Evolutionary conservation across 2,329 filamentous ascomycete species (phyloP), one percentile per base, ranked within the genome.

Genomic region (Dactylellina leptospora): DNA sequence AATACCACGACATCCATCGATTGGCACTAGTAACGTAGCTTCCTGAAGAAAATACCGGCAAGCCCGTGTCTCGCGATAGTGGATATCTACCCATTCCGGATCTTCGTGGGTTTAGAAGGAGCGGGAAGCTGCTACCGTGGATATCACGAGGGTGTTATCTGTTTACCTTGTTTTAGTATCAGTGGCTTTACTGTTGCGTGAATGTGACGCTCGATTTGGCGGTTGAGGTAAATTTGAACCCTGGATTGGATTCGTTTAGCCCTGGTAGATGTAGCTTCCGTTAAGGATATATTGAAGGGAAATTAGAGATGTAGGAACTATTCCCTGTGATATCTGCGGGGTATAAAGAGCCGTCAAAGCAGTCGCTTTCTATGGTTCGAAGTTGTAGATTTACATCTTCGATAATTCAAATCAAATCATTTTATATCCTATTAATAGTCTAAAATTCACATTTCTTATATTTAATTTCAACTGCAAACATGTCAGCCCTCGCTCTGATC

Each of bases 391-490:
- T 33, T 13, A 33, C 30, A 6, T 33, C 6, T 13, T 6, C 30
- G 13, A 9, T 16, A 9, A 42, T 42, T 9, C 5, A 42, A 9
- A 42, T 10, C 38, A 8, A 9, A 4, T 42, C 38, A n/a, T 42
- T 18, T 42, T 18, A 18, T 42, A 33, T 33, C 30, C 13, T 33
- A n/a, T n/a, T n/a, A n/a, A n/a, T n/a, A n/a, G n/a, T n/a, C n/a
- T n/a, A n/a, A n/a, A n/a, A n/a, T n/a, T n/a, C n/a, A n/a, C n/a
- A n/a, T n/a, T n/a, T n/a, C n/a, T n/a, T n/a, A n/a, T n/a, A n/a
- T n/a, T n/a, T n/a, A n/a, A n/a, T n/a, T n/a, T n/a, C n/a, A n/a
- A 40, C 20, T 28, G 9, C 20, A 9, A 73, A 73, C 55, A 73
- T 73, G 69, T 60, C 69, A 55, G 60, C 54, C 22, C 54, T 66